Evolutionary conservation across 805 yeast genomes (phyloP).

Genomic region (Teunomyces pallodes): DNA sequence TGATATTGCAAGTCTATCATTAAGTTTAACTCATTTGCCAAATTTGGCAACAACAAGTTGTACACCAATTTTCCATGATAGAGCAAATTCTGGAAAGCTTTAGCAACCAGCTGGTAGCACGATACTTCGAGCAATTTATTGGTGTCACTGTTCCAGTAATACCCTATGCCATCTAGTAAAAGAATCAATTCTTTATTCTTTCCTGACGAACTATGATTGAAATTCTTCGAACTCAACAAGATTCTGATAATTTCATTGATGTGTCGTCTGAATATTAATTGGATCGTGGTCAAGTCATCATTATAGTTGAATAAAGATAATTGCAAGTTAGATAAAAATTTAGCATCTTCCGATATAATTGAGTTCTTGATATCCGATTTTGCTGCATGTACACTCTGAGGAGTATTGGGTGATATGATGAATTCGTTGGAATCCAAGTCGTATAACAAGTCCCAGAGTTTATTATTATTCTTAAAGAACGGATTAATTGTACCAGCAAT

Average conservation of each 20-base stretch:
- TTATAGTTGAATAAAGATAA: constrained; percentile 43
- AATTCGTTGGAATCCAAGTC: constrained; percentile 55
- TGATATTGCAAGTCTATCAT: constrained; percentile 44
- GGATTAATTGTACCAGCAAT: constrained; percentile 71
- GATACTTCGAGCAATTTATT: constrained; percentile 39
- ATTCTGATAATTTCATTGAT: constrained; percentile 42
- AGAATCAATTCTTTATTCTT: constrained; percentile 20
- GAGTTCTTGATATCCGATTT: constrained; percentile 22
- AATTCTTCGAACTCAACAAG: constrained; percentile 36
- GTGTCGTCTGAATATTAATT: constrained; percentile 42
- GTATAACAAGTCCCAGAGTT: constrained; percentile 59
- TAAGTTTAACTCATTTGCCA: constrained; percentile 39
- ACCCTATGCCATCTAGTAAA: constrained; percentile 42
- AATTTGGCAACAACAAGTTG: constrained; percentile 32
- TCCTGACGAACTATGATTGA: constrained; percentile 19
- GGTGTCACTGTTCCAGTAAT: constrained; percentile 42
- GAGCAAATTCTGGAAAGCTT: constrained; percentile 33
- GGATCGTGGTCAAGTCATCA: constrained; percentile 46
- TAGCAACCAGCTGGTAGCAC: constrained; percentile 37
- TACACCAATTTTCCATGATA: constrained; percentile 31
- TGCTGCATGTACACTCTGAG: background rate
- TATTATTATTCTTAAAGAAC: constrained; percentile 52
- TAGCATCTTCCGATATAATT: constrained; percentile 44
- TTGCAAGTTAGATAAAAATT: constrained; percentile 41
- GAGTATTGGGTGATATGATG: constrained; percentile 22